Conservation (phyloP, 306 rosid species). For the Lathyrus oleraceus region DNA sequence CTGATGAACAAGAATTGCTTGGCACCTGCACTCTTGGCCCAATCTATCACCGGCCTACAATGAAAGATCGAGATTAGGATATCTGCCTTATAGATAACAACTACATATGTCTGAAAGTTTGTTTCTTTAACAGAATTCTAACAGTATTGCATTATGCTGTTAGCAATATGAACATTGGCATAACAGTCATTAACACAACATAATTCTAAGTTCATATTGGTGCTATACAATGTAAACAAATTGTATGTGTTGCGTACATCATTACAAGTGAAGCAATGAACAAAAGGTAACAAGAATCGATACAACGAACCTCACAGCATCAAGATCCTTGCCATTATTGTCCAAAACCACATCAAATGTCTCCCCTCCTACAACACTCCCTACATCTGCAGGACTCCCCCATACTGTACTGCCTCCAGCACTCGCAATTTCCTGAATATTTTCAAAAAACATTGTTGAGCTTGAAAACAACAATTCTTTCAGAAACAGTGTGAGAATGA, state of each 20-base stretch:
- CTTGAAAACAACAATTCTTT: not conserved
- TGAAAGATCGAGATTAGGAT: conserved; percentile 27
- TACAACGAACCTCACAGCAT: conserved; percentile 63
- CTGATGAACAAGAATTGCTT: conserved; percentile 90
- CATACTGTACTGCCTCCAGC: conserved; percentile 82
- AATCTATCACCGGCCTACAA: conserved; percentile 82
- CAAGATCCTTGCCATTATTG: conserved; percentile 94
- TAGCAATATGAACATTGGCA: not conserved
- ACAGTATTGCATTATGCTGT: conserved; percentile 12
- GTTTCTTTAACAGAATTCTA: not conserved
- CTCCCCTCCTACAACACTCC: conserved; percentile 63
- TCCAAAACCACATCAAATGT: conserved; percentile 89
- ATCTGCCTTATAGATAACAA: not conserved
- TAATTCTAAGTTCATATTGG: too few species aligned
- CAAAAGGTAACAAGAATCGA: conserved; percentile 4
- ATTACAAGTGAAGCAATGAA: conserved; percentile 10
- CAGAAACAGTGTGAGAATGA: not conserved
- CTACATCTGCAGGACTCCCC: conserved; percentile 81
- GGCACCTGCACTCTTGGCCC: conserved; percentile 90
- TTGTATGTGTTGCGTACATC: too few species aligned
- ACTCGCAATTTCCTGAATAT: conserved; percentile 75
- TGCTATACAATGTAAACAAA: too few species aligned
- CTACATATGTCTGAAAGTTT: not conserved
- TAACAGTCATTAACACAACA: not conserved
- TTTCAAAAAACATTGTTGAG: not conserved